Conservation (phyloP, 108 stramenopile species). For the Nitzschia putrida region DNA sequence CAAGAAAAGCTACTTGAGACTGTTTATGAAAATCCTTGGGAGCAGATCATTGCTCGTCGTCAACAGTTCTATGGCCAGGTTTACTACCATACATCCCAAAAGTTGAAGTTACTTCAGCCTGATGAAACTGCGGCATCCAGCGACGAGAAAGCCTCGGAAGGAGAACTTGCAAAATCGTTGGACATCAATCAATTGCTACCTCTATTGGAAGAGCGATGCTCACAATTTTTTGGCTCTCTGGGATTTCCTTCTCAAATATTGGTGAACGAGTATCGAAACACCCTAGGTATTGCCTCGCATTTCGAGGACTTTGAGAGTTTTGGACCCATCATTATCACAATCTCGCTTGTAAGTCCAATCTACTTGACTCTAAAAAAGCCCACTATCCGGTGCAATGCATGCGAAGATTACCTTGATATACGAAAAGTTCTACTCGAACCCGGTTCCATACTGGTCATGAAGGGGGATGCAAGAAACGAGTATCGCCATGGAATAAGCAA, state of each 20-base stretch:
- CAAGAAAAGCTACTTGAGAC: slow-evolving; percentile 17
- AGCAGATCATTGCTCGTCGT: slow-evolving; percentile 27
- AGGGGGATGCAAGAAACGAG: slow-evolving; percentile 20
- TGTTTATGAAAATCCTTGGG: slow-evolving; percentile 21
- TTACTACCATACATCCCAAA: slow-evolving; percentile 25
- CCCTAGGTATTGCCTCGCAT: slow-evolving; percentile 31
- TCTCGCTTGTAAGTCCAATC: slow-evolving; percentile 11
- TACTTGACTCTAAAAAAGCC: slow-evolving; percentile 36
- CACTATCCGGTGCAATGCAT: slow-evolving; percentile 4
- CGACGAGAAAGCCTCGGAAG: background rate
- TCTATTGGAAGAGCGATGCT: slow-evolving; percentile 1
- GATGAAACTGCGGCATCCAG: background rate
- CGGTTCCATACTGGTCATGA: slow-evolving; percentile 26
- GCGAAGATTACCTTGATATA: slow-evolving; percentile 20
- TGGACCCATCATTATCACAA: slow-evolving; percentile 18
- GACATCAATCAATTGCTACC: background rate
- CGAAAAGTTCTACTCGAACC: slow-evolving; percentile 27
- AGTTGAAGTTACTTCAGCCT: slow-evolving; percentile 6
- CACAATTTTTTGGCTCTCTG: background rate
- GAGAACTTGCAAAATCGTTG: background rate
- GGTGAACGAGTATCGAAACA: slow-evolving; percentile 33
- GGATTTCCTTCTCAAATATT: slow-evolving; percentile 23
- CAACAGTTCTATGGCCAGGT: slow-evolving; percentile 36
- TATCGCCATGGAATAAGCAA: slow-evolving; percentile 32
- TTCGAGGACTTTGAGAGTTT: slow-evolving; percentile 27